phyloP scores from a whole-genome alignment of 768 basidiomycete species.

The Xanthoconium purpureum region DNA sequence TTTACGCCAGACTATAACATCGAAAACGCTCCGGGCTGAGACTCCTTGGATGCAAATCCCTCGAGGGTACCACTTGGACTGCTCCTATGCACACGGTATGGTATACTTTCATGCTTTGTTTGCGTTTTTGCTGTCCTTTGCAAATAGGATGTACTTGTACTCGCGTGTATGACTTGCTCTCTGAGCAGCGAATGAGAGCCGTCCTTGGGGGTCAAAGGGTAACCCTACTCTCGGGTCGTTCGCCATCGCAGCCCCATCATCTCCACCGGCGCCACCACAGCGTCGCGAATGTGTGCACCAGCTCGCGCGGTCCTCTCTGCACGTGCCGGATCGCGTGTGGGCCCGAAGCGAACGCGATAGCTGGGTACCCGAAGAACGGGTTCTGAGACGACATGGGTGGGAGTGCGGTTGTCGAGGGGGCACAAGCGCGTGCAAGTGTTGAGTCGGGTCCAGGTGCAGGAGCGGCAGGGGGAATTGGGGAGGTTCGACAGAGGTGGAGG shows the following conservation, averaged over 20 bases:
- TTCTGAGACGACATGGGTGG: slow-evolving; percentile 61
- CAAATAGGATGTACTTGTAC: too few relatives aligned
- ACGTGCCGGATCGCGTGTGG: slow-evolving; percentile 53
- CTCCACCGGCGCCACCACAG: slow-evolving; percentile 71
- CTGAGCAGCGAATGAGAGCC: too few relatives aligned
- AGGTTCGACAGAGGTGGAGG: neutral
- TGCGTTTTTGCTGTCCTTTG: too few relatives aligned
- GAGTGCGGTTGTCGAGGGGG: slow-evolving; percentile 23
- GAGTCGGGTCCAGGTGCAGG: neutral
- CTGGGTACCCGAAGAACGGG: slow-evolving; percentile 76
- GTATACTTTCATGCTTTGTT: too few relatives aligned
- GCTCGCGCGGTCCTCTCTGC: slow-evolving; percentile 66
- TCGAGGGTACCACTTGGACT: too few relatives aligned
- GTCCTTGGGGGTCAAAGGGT: too few relatives aligned
- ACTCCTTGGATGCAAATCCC: too few relatives aligned
- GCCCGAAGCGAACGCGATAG: slow-evolving; percentile 26
- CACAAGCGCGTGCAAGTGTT: neutral
- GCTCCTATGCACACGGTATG: too few relatives aligned
- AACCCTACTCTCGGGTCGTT: too few relatives aligned
- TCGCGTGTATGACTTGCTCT: too few relatives aligned
- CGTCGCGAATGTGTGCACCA: slow-evolving; percentile 54
- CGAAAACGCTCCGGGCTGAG: too few relatives aligned
- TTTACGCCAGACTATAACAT: too few relatives aligned
- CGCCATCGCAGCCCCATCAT: slow-evolving; percentile 22
- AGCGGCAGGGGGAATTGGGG: neutral